Percentiles rank a stretch among this genome's conserved stretches.
phyloP scores from a whole-genome alignment of 148 eudicot species.

The Spergularia bocconei region DNA sequence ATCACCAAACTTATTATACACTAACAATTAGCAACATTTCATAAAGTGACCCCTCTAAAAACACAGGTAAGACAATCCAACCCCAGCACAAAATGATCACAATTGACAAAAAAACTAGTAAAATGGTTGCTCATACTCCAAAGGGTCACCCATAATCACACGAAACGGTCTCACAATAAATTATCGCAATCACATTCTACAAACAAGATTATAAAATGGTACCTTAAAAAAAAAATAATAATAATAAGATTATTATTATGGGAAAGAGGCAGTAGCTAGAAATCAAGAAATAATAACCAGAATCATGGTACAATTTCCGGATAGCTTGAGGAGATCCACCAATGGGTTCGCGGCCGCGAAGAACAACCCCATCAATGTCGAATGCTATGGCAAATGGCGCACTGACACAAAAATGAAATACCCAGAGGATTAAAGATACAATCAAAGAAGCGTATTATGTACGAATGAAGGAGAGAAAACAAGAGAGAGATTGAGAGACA shows the following conservation, averaged over 20 bases:
- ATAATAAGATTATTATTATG: too few relatives aligned
- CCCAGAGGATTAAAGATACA: not conserved
- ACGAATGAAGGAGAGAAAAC: not conserved
- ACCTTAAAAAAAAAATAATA: not conserved
- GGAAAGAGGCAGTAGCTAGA: not conserved
- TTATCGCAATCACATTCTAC: too few relatives aligned
- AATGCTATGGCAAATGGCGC: conserved; percentile 59
- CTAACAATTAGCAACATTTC: too few relatives aligned
- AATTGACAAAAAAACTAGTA: too few relatives aligned
- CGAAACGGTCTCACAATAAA: too few relatives aligned
- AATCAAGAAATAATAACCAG: conserved; percentile 15
- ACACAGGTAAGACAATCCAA: too few relatives aligned
- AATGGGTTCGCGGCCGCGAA: conserved; percentile 50
- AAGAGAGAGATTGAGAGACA: not conserved
- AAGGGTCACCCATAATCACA: too few relatives aligned
- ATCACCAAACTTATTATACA: too few relatives aligned
- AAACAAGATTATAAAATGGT: too few relatives aligned
- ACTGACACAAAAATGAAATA: conserved; percentile 15
- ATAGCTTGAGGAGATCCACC: conserved; percentile 56
- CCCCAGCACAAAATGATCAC: too few relatives aligned
- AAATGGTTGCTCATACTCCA: too few relatives aligned
- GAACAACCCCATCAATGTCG: conserved; percentile 64
- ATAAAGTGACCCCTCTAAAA: too few relatives aligned
- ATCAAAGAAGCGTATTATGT: not conserved
- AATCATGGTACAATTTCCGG: conserved; percentile 33